phyloP scores from a whole-genome alignment of 306 rosid species.

The Citrullus colocynthis region DNA sequence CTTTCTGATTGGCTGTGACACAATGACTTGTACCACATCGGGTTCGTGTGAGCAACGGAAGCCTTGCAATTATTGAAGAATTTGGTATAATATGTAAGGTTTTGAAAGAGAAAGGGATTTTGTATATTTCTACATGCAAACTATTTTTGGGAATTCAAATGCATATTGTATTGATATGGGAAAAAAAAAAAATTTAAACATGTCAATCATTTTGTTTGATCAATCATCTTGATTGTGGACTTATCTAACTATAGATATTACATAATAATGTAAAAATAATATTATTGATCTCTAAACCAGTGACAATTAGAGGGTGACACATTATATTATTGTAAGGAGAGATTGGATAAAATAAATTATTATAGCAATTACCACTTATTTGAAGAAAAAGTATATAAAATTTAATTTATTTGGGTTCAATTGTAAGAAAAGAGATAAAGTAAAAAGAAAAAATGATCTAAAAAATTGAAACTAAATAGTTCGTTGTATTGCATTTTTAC shows the following conservation, averaged over 20 bases:
- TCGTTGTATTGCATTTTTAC: too few relatives aligned
- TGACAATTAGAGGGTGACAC: too few relatives aligned
- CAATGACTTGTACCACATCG: background rate
- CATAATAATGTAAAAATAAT: background rate
- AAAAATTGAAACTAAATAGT: too few relatives aligned
- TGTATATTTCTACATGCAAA: background rate
- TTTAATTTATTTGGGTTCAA: too few relatives aligned
- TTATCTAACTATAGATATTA: background rate
- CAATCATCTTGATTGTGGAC: background rate
- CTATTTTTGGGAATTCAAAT: background rate
- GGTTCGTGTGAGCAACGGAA: conserved; percentile 1
- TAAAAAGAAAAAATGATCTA: too few relatives aligned
- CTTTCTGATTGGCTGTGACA: background rate
- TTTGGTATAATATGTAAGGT: background rate
- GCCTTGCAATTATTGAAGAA: background rate
- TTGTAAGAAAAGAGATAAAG: too few relatives aligned
- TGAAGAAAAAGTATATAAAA: too few relatives aligned
- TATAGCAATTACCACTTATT: background rate
- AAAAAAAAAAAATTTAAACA: background rate
- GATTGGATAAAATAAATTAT: background rate
- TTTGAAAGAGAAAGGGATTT: background rate
- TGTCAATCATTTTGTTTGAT: background rate
- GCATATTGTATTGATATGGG: background rate
- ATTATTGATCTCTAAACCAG: background rate
- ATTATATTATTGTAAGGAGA: too few relatives aligned